Evolutionary conservation across 2,329 filamentous ascomycete species (phyloP).

Genomic region (Cercospora sojina): DNA sequence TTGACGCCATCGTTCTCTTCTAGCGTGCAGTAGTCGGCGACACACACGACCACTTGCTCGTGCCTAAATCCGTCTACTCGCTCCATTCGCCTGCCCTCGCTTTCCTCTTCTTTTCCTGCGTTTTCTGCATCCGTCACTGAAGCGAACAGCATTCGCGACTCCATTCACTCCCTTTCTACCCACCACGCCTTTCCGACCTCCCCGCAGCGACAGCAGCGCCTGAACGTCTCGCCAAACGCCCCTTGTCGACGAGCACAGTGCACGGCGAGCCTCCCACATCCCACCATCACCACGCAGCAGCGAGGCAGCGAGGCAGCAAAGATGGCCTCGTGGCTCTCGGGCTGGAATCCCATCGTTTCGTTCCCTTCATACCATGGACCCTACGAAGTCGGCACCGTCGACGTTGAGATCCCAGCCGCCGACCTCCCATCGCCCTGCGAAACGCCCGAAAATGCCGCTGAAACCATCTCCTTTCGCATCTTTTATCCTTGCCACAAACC

Average conservation of each 20-base stretch:
- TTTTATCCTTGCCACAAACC: conserved; percentile 68
- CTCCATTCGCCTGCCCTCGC: not conserved
- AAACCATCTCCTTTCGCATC: conserved; percentile 75
- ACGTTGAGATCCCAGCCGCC: conserved; percentile 72
- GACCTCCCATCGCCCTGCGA: conserved; percentile 58
- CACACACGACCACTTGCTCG: conserved; percentile 9
- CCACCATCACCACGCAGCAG: not conserved
- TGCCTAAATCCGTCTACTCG: not conserved
- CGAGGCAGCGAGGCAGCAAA: not conserved
- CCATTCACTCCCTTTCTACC: not conserved
- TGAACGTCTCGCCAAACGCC: not conserved
- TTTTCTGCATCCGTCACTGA: not conserved
- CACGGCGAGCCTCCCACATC: not conserved
- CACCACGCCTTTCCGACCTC: not conserved
- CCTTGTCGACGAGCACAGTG: not conserved
- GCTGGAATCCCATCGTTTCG: conserved; percentile 65
- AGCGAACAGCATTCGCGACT: not conserved
- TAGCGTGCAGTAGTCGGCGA: not conserved
- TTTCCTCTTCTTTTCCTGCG: not conserved
- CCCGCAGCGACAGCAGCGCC: not conserved
- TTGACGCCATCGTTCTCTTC: not conserved
- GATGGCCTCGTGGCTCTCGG: conserved; percentile 39
- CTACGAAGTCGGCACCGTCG: conserved; percentile 74
- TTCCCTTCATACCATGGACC: conserved; percentile 77
- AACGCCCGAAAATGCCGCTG: conserved; percentile 55